phyloP scores from a whole-genome alignment of 148 eudicot genomes.

The Pouteria glomerata region DNA sequence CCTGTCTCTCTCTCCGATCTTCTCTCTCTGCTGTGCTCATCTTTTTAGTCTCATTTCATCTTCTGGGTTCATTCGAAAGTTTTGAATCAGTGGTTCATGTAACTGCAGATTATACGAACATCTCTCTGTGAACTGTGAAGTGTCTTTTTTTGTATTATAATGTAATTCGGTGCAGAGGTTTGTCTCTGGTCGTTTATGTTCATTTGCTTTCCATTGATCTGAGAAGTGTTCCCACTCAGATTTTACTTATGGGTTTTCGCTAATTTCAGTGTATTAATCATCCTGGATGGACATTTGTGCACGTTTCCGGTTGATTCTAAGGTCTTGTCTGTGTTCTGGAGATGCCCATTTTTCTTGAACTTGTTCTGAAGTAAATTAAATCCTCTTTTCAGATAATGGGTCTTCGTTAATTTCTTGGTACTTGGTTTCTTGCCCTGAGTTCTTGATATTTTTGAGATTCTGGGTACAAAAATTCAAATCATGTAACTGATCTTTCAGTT shows the following conservation, averaged over 20 bases:
- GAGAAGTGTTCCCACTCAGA: constrained; percentile 8
- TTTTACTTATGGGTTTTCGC: constrained; percentile 47
- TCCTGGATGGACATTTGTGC: constrained; percentile 2
- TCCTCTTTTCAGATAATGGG: constrained; percentile 28
- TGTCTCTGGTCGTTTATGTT: constrained; percentile 20
- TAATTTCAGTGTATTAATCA: constrained; percentile 19
- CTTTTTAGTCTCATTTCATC: constrained; percentile 2
- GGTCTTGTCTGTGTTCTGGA: constrained; percentile 8
- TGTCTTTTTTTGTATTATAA: constrained; percentile 12
- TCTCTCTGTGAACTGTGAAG: constrained; percentile 5
- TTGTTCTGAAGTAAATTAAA: constrained; percentile 12
- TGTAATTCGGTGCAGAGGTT: constrained; percentile 19
- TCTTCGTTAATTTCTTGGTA: constrained; percentile 34
- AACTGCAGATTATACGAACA: not conserved
- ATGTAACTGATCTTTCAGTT: constrained; percentile 30
- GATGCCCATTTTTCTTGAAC: constrained; percentile 28
- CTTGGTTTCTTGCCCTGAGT: constrained; percentile 6
- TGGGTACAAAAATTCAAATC: constrained; percentile 16
- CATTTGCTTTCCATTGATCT: constrained; percentile 28
- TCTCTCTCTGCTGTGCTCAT: constrained; percentile 1
- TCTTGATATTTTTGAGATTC: constrained; percentile 10
- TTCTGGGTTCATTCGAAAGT: constrained; percentile 16
- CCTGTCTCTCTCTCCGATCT: constrained; percentile 2
- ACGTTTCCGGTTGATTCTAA: constrained; percentile 2
- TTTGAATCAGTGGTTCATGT: not conserved